Percentiles rank a stretch among this genome's conserved stretches.
Conservation (phyloP, 192 early-diverging fungal genomes). For the Podila verticillata region DNA sequence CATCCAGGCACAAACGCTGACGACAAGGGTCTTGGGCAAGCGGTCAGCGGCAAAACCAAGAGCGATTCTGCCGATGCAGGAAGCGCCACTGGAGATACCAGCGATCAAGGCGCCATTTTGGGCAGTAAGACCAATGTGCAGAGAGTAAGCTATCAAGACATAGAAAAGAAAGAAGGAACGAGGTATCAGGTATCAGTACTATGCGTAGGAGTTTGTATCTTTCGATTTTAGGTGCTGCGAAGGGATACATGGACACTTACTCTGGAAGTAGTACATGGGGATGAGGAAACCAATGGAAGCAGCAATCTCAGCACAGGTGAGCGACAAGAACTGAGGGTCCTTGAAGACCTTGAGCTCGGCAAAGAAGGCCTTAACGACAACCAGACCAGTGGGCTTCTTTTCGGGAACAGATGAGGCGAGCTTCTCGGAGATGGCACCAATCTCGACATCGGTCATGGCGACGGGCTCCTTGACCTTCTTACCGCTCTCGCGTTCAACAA, state of each 20-base stretch:
- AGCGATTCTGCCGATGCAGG: constrained; percentile 68
- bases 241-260: constrained; percentile 11
- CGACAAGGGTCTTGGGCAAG: constrained; percentile 38
- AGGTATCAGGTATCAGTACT: constrained; percentile 8
- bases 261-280: constrained; percentile 58
- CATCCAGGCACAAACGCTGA: constrained; percentile 48
- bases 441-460: constrained; percentile 28
- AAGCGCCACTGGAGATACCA: constrained; percentile 72
- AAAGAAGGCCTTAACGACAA: constrained; percentile 17
- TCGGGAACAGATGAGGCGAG: constrained; percentile 2
- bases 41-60: constrained; percentile 73
- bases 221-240: no score
- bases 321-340: constrained; percentile 45
- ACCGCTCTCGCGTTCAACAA: constrained; percentile 39
- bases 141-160: constrained; percentile 56
- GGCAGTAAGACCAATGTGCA: constrained; percentile 66
- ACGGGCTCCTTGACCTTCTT: constrained; percentile 24
- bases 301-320: constrained; percentile 46
- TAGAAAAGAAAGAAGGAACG: constrained; percentile 28
- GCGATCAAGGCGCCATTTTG: constrained; percentile 69
- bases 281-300: constrained; percentile 56
- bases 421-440: constrained; percentile 38
- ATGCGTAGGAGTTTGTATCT: not conserved
- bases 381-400: constrained; percentile 22
- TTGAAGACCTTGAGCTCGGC: constrained; percentile 52